phyloP scores from a whole-genome alignment of 1,284 basidiomycete genomes.

The Ganoderma sinense region DNA sequence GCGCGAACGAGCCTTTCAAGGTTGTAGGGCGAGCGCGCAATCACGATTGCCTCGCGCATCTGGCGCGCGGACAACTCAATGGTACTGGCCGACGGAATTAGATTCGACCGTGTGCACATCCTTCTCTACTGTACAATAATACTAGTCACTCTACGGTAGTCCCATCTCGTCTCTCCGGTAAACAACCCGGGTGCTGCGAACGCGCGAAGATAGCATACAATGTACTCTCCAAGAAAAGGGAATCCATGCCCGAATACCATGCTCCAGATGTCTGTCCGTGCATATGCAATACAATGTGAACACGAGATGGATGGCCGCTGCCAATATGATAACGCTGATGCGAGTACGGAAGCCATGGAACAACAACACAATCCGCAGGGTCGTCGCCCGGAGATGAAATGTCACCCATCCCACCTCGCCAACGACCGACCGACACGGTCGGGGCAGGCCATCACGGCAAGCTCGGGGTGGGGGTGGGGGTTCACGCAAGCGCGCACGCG shows the following conservation, averaged over 20 bases:
- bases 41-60: conserved; percentile 5
- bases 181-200: background rate
- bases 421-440: background rate
- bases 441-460: background rate
- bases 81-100: conserved; percentile 10
- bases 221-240: background rate
- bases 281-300: conserved; percentile 2
- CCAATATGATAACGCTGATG: background rate
- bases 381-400: conserved; percentile 11
- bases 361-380: background rate
- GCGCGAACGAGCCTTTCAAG: conserved; percentile 7
- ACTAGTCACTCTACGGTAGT: background rate
- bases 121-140: background rate
- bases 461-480: conserved; percentile 2
- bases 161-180: background rate
- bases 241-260: background rate
- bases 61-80: conserved; percentile 2
- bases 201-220: background rate
- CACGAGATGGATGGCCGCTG: background rate
- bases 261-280: background rate
- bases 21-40: background rate
- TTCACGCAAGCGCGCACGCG: conserved; percentile 41
- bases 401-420: background rate
- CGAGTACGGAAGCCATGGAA: background rate
- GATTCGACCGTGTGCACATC: conserved; percentile 13